Conservation (phyloP, 495 filamentous ascomycete genomes). For the Podospora anserina region DNA sequence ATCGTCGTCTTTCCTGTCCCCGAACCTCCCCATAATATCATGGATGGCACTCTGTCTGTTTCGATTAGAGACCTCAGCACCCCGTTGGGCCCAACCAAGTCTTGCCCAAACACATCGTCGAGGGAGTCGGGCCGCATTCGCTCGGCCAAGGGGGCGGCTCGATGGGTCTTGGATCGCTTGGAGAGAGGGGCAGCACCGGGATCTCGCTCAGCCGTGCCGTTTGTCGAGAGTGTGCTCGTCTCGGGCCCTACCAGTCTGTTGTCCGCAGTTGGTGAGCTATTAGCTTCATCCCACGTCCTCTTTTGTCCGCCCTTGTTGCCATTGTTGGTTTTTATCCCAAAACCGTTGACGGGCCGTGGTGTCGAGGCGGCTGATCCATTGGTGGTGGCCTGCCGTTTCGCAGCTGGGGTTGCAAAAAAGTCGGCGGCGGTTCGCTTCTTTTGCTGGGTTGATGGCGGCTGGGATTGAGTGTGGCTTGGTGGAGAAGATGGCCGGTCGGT, state of each 20-base stretch:
- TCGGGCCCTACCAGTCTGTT: neutral
- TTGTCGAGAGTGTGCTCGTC: conserved; percentile 12
- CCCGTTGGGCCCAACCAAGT: conserved; percentile 79
- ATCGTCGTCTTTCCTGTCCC: conserved; percentile 98
- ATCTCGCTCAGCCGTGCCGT: neutral
- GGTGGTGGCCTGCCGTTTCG: conserved; percentile 47
- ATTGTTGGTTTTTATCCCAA: conserved; percentile 7
- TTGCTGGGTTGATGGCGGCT: conserved; percentile 25
- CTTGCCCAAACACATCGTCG: conserved; percentile 87
- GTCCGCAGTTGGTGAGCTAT: neutral
- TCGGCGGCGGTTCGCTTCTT: conserved; percentile 58
- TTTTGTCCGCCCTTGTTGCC: conserved; percentile 28
- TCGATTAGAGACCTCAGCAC: conserved; percentile 89
- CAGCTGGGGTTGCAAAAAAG: conserved; percentile 75
- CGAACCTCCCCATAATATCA: conserved; percentile 91
- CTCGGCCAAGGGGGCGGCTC: conserved; percentile 82
- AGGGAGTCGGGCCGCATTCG: conserved; percentile 84
- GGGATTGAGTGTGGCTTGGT: conserved; percentile 24
- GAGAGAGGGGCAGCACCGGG: conserved; percentile 31
- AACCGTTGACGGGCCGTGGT: conserved; percentile 27
- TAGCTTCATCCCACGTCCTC: conserved; percentile 44
- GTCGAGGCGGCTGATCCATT: conserved; percentile 19
- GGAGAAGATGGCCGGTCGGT: conserved; percentile 16
- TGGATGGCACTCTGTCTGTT: conserved; percentile 79
- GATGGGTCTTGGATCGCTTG: conserved; percentile 63